These are phyloP conservation scores for Cryptosporidium sp. DNA, from an alignment of 169 alveolate species.

Conservation along the genomic window DNA sequence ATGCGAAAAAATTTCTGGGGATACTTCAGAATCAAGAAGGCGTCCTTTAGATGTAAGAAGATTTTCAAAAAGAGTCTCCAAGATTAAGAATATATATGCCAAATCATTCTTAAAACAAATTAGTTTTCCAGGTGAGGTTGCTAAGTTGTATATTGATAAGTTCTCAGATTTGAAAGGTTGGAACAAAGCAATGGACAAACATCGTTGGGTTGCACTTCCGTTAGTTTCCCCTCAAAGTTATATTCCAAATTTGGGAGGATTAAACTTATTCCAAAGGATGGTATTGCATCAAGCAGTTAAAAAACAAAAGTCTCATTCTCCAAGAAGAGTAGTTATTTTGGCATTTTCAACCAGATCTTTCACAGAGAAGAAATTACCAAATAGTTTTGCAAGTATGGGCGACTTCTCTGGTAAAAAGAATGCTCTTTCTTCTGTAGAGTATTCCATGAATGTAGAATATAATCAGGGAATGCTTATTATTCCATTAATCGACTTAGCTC, in stretches of 20 bases:
- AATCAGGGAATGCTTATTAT: conserved; percentile 27
- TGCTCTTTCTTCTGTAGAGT: conserved; percentile 17
- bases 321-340: conserved; percentile 58
- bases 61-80: conserved; percentile 38
- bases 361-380: conserved; percentile 31
- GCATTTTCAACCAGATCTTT: conserved; percentile 31
- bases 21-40: background rate
- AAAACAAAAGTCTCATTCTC: conserved; percentile 31
- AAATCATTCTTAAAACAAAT: conserved; percentile 56
- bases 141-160: conserved; percentile 23
- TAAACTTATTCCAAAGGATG: conserved; percentile 59
- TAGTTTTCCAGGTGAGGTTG: conserved; percentile 32
- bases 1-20: conserved; percentile 12
- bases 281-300: conserved; percentile 26
- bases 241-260: conserved; percentile 64
- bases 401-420: conserved; percentile 23
- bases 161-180: conserved; percentile 69
- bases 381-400: conserved; percentile 28
- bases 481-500: conserved; percentile 49
- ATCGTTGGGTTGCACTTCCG: conserved; percentile 75
- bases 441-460: conserved; percentile 53
- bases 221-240: conserved; percentile 64
- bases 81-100: conserved; percentile 28
- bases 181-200: conserved; percentile 73
- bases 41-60: conserved; percentile 47